These are phyloP conservation scores for Mucor plumbeus DNA, from an alignment of 371 early-diverging fungal genomes.

Conservation along the genomic window DNA sequence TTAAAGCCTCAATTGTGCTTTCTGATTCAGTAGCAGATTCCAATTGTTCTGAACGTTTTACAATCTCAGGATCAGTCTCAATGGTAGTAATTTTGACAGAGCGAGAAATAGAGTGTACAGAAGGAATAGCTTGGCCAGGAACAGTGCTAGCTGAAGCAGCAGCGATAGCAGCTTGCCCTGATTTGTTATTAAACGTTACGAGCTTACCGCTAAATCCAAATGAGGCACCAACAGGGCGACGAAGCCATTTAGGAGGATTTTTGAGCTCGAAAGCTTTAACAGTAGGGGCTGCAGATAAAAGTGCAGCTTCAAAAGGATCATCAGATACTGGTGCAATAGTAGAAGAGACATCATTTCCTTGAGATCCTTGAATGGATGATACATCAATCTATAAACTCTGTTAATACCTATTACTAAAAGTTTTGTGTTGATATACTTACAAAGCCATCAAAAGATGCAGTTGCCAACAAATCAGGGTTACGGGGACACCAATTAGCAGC, in stretches of 20 bases:
- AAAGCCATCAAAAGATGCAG: slow-evolving; percentile 89
- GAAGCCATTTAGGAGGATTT: slow-evolving; percentile 95
- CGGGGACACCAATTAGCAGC: slow-evolving; percentile 92
- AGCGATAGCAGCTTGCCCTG: background rate
- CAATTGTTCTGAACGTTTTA: slow-evolving; percentile 66
- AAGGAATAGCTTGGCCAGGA: background rate
- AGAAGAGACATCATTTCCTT: background rate
- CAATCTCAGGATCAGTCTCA: slow-evolving; percentile 69
- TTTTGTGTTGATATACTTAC: slow-evolving; percentile 36
- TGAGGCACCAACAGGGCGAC: slow-evolving; percentile 86
- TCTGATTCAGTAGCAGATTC: slow-evolving; percentile 61
- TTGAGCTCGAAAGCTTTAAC: slow-evolving; percentile 58
- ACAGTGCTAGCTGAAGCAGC: background rate
- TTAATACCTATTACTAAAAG: background rate
- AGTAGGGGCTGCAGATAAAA: slow-evolving; percentile 28
- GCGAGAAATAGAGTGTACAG: background rate
- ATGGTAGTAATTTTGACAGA: slow-evolving; percentile 54
- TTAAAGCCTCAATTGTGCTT: slow-evolving; percentile 46
- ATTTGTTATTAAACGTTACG: slow-evolving; percentile 61
- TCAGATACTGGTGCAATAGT: background rate
- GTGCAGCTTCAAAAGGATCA: background rate
- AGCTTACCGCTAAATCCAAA: slow-evolving; percentile 94
- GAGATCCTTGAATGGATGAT: background rate
- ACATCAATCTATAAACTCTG: background rate
- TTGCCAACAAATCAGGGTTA: slow-evolving; percentile 89